Evolutionary conservation across 2,329 filamentous ascomycete genomes (phyloP).

Genomic region (Ophiocordyceps unilateralis): DNA sequence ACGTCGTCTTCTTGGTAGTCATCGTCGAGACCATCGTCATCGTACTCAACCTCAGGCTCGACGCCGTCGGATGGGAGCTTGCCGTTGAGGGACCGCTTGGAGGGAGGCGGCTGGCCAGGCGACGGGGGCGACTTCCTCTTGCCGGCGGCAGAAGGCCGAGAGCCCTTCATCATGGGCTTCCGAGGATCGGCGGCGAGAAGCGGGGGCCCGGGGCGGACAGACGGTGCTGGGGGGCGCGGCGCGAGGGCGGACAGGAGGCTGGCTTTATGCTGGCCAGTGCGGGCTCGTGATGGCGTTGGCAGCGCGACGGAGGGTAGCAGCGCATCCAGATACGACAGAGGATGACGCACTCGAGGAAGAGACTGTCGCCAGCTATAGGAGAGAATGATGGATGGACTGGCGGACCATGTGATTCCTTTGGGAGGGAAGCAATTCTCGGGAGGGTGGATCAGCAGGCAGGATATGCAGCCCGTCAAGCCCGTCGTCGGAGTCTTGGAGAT

Average conservation of each 20-base stretch:
- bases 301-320: constrained; percentile 8
- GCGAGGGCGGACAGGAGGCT: background rate
- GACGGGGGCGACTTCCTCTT: constrained; percentile 35
- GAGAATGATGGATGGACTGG: constrained; percentile 9
- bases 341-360: constrained; percentile 4
- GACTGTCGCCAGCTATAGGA: constrained; percentile 1
- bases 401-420: constrained; percentile 16
- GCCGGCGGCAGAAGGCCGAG: constrained; percentile 21
- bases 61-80: constrained; percentile 30
- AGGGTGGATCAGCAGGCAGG: constrained; percentile 12
- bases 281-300: constrained; percentile 3
- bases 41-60: constrained; percentile 22
- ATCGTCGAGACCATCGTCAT: constrained; percentile 9
- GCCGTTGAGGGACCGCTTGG: constrained; percentile 24
- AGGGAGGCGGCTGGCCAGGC: constrained; percentile 16
- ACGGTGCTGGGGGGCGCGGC: no score
- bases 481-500: background rate
- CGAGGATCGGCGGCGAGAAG: background rate
- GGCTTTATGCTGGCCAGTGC: background rate
- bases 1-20: constrained; percentile 11
- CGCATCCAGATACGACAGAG: constrained; percentile 9
- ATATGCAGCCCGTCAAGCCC: no score
- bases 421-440: constrained; percentile 4
- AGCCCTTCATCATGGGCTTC: constrained; percentile 23
- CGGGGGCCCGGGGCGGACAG: background rate